These are phyloP conservation scores for Pueraria montana DNA, from an alignment of 306 rosid species.

Conservation along the genomic window DNA sequence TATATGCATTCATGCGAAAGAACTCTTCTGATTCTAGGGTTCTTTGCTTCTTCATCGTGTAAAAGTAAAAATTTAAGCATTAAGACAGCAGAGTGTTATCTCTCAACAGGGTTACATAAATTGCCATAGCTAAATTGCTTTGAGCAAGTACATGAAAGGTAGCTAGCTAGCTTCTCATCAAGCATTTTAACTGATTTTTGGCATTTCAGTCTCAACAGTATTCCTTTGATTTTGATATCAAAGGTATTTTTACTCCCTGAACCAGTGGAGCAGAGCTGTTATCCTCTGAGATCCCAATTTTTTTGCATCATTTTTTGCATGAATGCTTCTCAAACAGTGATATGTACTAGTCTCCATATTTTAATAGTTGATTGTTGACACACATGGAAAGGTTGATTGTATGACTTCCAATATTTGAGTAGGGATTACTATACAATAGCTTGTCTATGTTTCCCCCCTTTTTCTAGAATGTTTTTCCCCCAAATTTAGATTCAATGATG, in stretches of 20 bases:
- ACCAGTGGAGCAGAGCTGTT: constrained; percentile 35
- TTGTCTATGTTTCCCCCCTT: not conserved
- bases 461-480: not conserved
- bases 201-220: constrained; percentile 32
- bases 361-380: constrained; percentile 29
- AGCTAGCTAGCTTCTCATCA: constrained; percentile 29
- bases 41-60: constrained; percentile 19
- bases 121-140: constrained; percentile 28
- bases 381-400: not conserved
- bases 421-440: not conserved
- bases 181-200: constrained; percentile 43
- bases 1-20: constrained; percentile 27
- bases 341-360: constrained; percentile 26
- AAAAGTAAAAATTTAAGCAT: constrained; percentile 20
- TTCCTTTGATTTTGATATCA: constrained; percentile 33
- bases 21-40: constrained; percentile 41
- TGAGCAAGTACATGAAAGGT: constrained; percentile 40
- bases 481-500: not conserved
- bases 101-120: constrained; percentile 23
- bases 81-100: constrained; percentile 37
- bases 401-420: not conserved
- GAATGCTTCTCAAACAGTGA: constrained; percentile 46
- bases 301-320: constrained; percentile 37
- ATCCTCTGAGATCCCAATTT: constrained; percentile 41
- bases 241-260: constrained; percentile 37